A percentile compares a stretch with the other conserved stretches of the same genome.
Conservation (phyloP, 768 basidiomycete species). For the Serendipita sp. region DNA sequence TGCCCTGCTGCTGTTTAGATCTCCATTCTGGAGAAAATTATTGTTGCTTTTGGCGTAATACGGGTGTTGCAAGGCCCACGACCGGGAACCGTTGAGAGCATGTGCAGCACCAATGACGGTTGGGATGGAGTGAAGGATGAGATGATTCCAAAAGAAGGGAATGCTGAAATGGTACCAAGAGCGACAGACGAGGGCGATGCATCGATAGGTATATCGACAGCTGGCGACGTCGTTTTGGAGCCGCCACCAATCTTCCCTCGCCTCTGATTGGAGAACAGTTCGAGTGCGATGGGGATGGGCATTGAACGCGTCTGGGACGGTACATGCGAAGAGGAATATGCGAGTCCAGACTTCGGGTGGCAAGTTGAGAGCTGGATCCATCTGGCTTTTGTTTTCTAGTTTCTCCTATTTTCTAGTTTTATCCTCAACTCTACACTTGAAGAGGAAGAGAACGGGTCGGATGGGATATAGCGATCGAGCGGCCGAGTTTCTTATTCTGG, state of each 20-base stretch:
- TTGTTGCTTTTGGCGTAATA: not conserved
- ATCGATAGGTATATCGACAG: conserved; percentile 4
- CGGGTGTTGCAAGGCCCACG: not conserved
- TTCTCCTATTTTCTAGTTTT: too few species aligned
- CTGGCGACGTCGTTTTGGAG: conserved; percentile 5
- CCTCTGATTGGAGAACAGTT: not conserved
- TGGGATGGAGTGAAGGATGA: not conserved
- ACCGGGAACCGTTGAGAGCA: not conserved
- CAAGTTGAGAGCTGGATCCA: not conserved
- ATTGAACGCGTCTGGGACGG: not conserved
- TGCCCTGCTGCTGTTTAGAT: too few species aligned
- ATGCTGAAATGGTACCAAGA: not conserved
- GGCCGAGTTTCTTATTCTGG: too few species aligned
- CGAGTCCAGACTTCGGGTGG: not conserved
- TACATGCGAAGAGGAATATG: not conserved
- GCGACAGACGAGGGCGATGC: conserved; percentile 5
- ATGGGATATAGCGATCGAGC: too few species aligned
- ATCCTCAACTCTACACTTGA: too few species aligned
- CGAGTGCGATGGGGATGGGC: not conserved
- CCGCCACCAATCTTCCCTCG: not conserved
- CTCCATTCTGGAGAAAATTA: too few species aligned
- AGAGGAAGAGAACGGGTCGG: too few species aligned
- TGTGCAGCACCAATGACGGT: not conserved
- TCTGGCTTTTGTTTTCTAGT: not conserved
- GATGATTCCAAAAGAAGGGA: conserved; percentile 4